A percentile compares a stretch with the other conserved stretches of the same genome.
These are phyloP conservation scores for Stropharia rugosoannulata DNA, from an alignment of 768 basidiomycete species.

Conservation along the genomic window DNA sequence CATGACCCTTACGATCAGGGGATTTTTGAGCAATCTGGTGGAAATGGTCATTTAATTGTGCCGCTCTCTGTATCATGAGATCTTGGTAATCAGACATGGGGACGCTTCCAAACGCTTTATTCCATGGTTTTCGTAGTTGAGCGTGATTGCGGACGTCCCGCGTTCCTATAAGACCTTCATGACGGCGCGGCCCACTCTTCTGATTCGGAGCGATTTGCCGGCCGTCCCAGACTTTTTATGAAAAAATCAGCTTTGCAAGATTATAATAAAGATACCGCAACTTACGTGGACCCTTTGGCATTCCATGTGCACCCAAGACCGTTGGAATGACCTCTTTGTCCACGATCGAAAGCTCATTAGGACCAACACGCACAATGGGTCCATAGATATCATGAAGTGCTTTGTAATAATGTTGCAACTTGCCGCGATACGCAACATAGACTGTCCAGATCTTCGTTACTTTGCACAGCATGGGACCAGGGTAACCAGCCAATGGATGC, in stretches of 20 bases:
- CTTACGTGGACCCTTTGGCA: constrained; percentile 39
- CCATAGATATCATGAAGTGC: constrained; percentile 52
- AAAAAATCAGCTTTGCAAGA: neutral
- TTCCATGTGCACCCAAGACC: constrained; percentile 33
- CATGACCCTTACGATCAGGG: constrained; percentile 2
- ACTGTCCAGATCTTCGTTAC: constrained; percentile 39
- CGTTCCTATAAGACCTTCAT: constrained; percentile 23
- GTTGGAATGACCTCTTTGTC: constrained; percentile 28
- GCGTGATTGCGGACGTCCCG: constrained; percentile 29
- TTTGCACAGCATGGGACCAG: constrained; percentile 42
- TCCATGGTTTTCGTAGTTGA: constrained; percentile 38
- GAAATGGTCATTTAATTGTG: constrained; percentile 20
- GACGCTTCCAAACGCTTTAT: constrained; percentile 31
- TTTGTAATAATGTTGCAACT: constrained; percentile 43
- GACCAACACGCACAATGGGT: constrained; percentile 56
- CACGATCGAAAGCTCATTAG: constrained; percentile 41
- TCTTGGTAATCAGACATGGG: constrained; percentile 28
- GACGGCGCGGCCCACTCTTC: too few relatives aligned
- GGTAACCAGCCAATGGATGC: constrained; percentile 46
- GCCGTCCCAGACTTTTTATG: constrained; percentile 23
- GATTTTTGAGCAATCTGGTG: constrained; percentile 10
- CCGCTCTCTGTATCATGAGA: constrained; percentile 14
- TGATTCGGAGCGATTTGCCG: constrained; percentile 2
- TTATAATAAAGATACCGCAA: constrained; percentile 12
- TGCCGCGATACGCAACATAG: constrained; percentile 32